phyloP scores from a whole-genome alignment of 1,284 basidiomycete species.

The Ceratobasidium sp. region DNA sequence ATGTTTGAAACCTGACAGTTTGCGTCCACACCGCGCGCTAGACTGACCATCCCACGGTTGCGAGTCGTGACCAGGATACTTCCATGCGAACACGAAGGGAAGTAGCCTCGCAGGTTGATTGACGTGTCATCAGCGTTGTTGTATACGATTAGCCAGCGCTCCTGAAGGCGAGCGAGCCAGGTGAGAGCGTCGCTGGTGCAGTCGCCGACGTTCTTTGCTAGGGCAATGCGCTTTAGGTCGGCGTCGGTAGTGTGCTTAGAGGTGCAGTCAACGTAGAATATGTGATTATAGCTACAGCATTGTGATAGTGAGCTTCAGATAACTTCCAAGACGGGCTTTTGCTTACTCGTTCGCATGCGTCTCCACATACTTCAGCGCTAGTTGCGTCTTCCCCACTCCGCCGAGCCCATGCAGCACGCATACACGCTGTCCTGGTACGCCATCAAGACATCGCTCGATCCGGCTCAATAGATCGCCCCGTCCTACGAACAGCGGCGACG shows the following conservation, averaged over 20 bases:
- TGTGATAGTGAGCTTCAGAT: not conserved
- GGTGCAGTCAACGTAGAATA: slow-evolving; percentile 12
- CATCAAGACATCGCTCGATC: no score
- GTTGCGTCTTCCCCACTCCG: not conserved
- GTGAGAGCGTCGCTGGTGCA: not conserved
- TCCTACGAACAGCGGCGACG: no score
- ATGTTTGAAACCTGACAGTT: no score
- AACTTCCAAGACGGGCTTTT: not conserved
- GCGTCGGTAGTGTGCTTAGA: not conserved
- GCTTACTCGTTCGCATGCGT: not conserved
- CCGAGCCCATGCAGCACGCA: not conserved
- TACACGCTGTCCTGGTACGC: not conserved
- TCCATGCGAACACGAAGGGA: slow-evolving; percentile 1
- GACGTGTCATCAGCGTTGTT: not conserved
- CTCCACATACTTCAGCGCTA: not conserved
- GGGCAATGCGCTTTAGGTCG: not conserved
- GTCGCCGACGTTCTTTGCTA: not conserved
- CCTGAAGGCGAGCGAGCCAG: not conserved
- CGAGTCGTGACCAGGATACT: slow-evolving; percentile 10
- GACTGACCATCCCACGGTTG: not conserved
- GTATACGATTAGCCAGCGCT: not conserved
- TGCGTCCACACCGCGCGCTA: no score
- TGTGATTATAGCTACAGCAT: not conserved
- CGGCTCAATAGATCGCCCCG: no score
- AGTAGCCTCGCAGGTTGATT: not conserved